Evolutionary conservation across 306 rosid genomes (phyloP).

Genomic region (Quercus agrifolia): DNA sequence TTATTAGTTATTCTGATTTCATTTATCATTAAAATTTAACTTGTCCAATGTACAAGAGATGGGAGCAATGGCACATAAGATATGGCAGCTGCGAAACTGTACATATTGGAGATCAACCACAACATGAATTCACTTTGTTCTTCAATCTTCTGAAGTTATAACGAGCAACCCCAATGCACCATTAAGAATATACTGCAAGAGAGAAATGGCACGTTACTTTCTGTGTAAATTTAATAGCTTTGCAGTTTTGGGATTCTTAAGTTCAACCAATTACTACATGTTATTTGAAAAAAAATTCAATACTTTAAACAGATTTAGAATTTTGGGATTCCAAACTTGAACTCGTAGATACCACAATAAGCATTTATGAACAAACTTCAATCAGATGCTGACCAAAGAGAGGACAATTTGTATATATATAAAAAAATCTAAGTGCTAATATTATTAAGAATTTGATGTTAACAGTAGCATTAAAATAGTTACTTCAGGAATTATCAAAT

Average conservation of each 20-base stretch:
- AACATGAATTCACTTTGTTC: constrained; percentile 16
- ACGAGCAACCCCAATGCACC: constrained; percentile 80
- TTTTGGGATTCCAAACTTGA: not conserved
- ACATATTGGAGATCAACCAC: constrained; percentile 4
- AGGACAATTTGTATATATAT: not conserved
- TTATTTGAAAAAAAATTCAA: not conserved
- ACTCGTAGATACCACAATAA: not conserved
- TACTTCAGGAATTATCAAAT: too few relatives aligned
- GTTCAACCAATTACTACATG: not conserved
- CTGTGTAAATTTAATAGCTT: not conserved
- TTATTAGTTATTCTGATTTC: constrained; percentile 23
- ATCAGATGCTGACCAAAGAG: not conserved
- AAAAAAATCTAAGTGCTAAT: not conserved
- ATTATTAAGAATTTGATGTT: not conserved
- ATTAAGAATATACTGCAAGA: constrained; percentile 64
- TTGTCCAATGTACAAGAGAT: constrained; percentile 13
- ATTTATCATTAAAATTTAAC: constrained; percentile 12
- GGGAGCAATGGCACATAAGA: constrained; percentile 3
- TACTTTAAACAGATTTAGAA: not conserved
- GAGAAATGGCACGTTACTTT: constrained; percentile 11
- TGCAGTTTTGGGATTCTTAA: not conserved
- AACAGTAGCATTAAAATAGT: too few relatives aligned
- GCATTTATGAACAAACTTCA: not conserved
- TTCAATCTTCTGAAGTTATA: constrained; percentile 67
- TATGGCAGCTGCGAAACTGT: constrained; percentile 8